Percentiles rank a stretch among this genome's conserved stretches.
Evolutionary conservation across 257 asterid species (phyloP).

Genomic region (Craterostigma plantagineum): DNA sequence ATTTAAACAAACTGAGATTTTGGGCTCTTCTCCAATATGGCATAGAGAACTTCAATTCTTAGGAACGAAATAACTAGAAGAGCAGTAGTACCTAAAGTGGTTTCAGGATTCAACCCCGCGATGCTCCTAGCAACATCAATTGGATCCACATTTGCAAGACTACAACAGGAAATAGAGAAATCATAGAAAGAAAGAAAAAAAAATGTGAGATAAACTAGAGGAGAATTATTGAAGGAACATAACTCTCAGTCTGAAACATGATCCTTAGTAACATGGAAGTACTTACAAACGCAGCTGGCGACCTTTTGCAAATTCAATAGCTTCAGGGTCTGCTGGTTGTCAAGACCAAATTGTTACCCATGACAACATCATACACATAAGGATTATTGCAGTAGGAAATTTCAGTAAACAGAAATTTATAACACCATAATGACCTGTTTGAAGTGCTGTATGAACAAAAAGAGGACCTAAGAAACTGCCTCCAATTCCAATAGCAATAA

Average conservation of each 20-base stretch:
- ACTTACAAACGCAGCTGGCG: slow-evolving; percentile 91
- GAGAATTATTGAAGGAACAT: background rate
- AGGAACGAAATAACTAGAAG: slow-evolving; percentile 4
- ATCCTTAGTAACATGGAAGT: background rate
- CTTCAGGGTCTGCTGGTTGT: slow-evolving; percentile 62
- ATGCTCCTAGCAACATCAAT: slow-evolving; percentile 81
- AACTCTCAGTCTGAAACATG: background rate
- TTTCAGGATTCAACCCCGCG: slow-evolving; percentile 80
- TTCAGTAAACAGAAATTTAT: background rate
- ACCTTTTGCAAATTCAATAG: slow-evolving; percentile 58
- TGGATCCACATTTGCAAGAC: slow-evolving; percentile 99
- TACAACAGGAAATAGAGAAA: slow-evolving; percentile 17
- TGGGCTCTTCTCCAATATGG: slow-evolving; percentile 3
- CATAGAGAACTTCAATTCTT: background rate
- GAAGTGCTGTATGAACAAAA: slow-evolving; percentile 97
- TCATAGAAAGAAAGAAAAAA: background rate
- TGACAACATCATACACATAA: background rate
- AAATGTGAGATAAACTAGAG: background rate
- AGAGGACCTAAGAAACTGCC: slow-evolving; percentile 98
- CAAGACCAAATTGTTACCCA: slow-evolving; percentile 13
- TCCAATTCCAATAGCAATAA: slow-evolving; percentile 86
- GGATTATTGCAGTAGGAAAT: background rate
- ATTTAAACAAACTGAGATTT: slow-evolving; percentile 4
- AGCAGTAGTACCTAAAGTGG: slow-evolving; percentile 59
- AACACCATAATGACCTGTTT: slow-evolving; percentile 44